Conservation (phyloP, 768 basidiomycete species). For the Boletales sp. region DNA sequence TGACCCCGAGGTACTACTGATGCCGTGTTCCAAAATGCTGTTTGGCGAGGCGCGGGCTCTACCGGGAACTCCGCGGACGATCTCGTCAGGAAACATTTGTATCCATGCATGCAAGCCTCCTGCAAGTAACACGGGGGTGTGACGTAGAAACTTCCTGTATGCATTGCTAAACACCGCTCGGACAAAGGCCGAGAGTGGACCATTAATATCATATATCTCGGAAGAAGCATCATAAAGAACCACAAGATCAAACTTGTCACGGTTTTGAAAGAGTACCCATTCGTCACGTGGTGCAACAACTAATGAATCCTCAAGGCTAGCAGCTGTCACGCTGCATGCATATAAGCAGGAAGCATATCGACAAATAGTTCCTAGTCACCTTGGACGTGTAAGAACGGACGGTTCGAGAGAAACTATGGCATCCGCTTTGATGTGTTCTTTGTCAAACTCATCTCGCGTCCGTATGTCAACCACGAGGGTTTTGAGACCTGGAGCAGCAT, state of each 20-base stretch:
- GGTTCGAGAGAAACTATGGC: constrained; percentile 86
- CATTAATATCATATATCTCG: constrained; percentile 45
- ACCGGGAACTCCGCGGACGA: constrained; percentile 25
- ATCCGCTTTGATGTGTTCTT: constrained; percentile 63
- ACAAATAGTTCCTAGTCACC: constrained; percentile 41
- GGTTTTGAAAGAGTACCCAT: constrained; percentile 70
- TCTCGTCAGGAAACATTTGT: constrained; percentile 45
- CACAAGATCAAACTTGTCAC: constrained; percentile 86
- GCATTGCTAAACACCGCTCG: constrained; percentile 70
- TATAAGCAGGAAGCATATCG: constrained; percentile 8
- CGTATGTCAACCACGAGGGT: constrained; percentile 83
- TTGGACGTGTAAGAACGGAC: constrained; percentile 60
- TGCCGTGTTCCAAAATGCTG: constrained; percentile 23
- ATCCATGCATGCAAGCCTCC: constrained; percentile 88
- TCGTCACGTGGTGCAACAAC: constrained; percentile 68
- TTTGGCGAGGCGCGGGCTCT: constrained; percentile 12
- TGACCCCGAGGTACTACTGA: constrained; percentile 27
- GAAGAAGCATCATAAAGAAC: constrained; percentile 78
- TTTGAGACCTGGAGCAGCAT: constrained; percentile 39
- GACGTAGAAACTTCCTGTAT: constrained; percentile 65
- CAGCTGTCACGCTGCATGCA: constrained; percentile 54
- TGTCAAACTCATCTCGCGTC: constrained; percentile 71
- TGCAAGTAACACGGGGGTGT: constrained; percentile 77
- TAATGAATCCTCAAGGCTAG: constrained; percentile 71
- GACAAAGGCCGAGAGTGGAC: constrained; percentile 58